These are phyloP conservation scores for Termitomyces sp. DNA, from an alignment of 768 basidiomycete species.

Conservation along the genomic window DNA sequence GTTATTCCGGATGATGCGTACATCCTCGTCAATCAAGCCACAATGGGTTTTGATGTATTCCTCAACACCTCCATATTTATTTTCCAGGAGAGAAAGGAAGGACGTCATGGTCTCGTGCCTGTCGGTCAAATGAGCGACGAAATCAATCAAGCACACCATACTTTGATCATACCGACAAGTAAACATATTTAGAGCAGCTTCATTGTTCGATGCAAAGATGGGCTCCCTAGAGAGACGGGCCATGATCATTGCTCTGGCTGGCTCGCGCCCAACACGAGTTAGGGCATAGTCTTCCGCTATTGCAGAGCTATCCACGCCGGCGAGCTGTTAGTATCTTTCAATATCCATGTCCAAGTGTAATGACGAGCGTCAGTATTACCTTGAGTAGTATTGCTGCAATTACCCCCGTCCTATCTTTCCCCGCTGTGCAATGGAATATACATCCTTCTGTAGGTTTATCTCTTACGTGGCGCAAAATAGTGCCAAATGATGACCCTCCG, in stretches of 20 bases:
- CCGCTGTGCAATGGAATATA: slow-evolving; percentile 80
- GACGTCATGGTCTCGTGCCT: slow-evolving; percentile 77
- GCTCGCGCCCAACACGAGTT: slow-evolving; percentile 75
- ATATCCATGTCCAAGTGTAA: not conserved
- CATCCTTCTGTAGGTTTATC: slow-evolving; percentile 61
- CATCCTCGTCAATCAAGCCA: slow-evolving; percentile 59
- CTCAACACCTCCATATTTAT: slow-evolving; percentile 65
- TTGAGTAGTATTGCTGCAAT: slow-evolving; percentile 68
- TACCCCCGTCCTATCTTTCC: slow-evolving; percentile 80
- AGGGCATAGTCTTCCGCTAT: slow-evolving; percentile 75
- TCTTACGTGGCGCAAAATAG: slow-evolving; percentile 66
- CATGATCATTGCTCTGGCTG: slow-evolving; percentile 66
- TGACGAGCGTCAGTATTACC: slow-evolving; percentile 28
- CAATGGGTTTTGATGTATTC: slow-evolving; percentile 51
- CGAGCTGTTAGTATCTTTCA: slow-evolving; percentile 42
- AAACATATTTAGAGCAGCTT: slow-evolving; percentile 80
- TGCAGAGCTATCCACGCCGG: slow-evolving; percentile 57
- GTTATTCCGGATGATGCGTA: slow-evolving; percentile 52
- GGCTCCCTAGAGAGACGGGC: slow-evolving; percentile 64
- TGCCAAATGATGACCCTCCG: slow-evolving; percentile 62
- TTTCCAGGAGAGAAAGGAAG: slow-evolving; percentile 53
- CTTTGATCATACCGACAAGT: slow-evolving; percentile 54
- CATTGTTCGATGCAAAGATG: slow-evolving; percentile 63
- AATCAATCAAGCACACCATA: not conserved
- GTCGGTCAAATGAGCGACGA: slow-evolving; percentile 1